Evolutionary conservation across 140 eudicot species (phyloP).

Genomic region (Ambrosia hybrid): DNA sequence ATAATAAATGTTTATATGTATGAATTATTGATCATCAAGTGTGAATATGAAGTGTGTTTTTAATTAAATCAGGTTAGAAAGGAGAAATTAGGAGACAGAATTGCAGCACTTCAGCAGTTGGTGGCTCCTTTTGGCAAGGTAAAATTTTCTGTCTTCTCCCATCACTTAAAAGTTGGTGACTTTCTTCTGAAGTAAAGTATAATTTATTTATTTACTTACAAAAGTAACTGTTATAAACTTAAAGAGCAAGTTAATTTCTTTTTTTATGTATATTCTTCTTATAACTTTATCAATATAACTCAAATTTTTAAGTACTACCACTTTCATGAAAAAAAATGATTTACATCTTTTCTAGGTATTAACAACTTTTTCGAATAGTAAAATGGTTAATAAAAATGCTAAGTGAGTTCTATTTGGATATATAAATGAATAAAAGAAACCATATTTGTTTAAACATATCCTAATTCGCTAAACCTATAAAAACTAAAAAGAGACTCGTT

Average conservation of each 20-base stretch:
- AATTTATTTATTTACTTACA: background rate
- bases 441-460: background rate
- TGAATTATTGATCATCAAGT: slow-evolving; percentile 14
- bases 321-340: background rate
- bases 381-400: background rate
- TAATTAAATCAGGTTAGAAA: slow-evolving; percentile 67
- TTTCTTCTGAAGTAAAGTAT: slow-evolving; percentile 15
- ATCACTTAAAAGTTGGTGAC: slow-evolving; percentile 28
- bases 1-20: too few relatives aligned
- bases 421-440: too few relatives aligned
- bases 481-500: background rate
- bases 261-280: background rate
- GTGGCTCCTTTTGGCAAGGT: slow-evolving; percentile 99
- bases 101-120: slow-evolving; percentile 94
- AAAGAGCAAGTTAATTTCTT: slow-evolving; percentile 19
- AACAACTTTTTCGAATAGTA: background rate
- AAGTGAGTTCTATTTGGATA: background rate
- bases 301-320: background rate
- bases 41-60: background rate
- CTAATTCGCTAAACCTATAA: background rate
- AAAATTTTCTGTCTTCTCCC: slow-evolving; percentile 25
- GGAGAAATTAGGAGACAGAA: slow-evolving; percentile 94
- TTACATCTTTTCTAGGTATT: background rate
- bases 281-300: background rate
- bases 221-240: slow-evolving; percentile 16